Percentiles rank a stretch among this genome's conserved stretches.
phyloP scores from a whole-genome alignment of 1,284 basidiomycete species.

The Tylopilus sp. region DNA sequence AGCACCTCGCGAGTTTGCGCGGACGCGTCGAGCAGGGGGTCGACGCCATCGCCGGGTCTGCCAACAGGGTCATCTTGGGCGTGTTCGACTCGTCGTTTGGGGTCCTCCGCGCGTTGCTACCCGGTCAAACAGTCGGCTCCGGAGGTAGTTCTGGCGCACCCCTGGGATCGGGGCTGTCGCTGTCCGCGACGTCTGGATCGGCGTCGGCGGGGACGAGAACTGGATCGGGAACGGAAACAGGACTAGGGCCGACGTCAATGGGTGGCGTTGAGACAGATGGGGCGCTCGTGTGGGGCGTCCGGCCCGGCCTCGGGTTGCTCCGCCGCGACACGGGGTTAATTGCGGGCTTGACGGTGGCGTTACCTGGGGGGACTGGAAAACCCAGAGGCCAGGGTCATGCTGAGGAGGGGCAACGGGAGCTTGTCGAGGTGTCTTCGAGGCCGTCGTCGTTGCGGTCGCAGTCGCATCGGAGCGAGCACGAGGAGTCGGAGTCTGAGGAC shows the following conservation, averaged over 20 bases:
- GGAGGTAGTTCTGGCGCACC: background rate
- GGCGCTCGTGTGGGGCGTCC: constrained; percentile 37
- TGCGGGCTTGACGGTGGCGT: constrained; percentile 67
- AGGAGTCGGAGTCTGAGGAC: constrained; percentile 34
- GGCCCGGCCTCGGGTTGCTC: constrained; percentile 56
- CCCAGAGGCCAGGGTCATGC: constrained; percentile 30
- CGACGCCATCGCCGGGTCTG: constrained; percentile 76
- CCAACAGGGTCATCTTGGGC: constrained; percentile 81
- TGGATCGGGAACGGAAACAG: background rate
- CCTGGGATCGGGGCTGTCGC: background rate
- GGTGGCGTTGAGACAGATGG: constrained; percentile 12
- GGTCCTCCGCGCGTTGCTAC: constrained; percentile 66
- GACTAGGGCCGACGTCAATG: background rate
- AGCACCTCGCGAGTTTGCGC: constrained; percentile 51
- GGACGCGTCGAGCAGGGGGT: constrained; percentile 80
- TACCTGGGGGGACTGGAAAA: constrained; percentile 43
- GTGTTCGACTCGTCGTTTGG: constrained; percentile 84
- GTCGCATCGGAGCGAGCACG: constrained; percentile 36
- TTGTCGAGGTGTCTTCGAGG: constrained; percentile 55
- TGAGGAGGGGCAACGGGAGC: constrained; percentile 58
- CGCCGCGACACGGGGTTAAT: constrained; percentile 75
- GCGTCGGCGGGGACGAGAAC: background rate
- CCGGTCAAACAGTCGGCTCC: constrained; percentile 30
- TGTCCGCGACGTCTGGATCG: background rate
- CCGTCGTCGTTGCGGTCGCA: constrained; percentile 50